These are phyloP conservation scores for Cunninghamia lanceolata DNA, from an alignment of 75 land plant genomes.

Conservation along the genomic window DNA sequence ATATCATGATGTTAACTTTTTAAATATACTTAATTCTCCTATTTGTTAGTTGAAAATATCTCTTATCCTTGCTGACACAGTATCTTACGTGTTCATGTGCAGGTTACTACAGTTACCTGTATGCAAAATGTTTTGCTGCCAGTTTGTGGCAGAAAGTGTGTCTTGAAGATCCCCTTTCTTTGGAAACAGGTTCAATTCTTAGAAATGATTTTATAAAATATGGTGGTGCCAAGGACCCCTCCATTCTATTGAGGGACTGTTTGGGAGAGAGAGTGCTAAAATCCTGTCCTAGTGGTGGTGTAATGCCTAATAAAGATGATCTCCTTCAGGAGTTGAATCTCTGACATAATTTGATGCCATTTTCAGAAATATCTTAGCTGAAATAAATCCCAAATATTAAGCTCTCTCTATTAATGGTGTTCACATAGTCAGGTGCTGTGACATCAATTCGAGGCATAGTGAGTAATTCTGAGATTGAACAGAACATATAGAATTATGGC, in stretches of 20 bases:
- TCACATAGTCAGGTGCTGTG: background rate
- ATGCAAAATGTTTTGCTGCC: conserved; percentile 91
- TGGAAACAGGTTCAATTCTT: conserved; percentile 58
- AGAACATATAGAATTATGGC: background rate
- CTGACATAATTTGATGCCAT: conserved; percentile 12
- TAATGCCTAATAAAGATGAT: conserved; percentile 45
- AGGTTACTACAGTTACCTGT: conserved; percentile 96
- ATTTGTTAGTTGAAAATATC: background rate
- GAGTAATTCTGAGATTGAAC: background rate
- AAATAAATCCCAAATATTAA: background rate
- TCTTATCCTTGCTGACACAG: background rate
- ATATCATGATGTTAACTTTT: too few species aligned
- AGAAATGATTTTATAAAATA: conserved; percentile 66
- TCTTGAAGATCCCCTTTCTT: conserved; percentile 74
- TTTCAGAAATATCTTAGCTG: background rate
- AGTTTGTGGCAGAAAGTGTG: conserved; percentile 81
- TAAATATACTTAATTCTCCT: background rate
- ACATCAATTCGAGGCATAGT: background rate
- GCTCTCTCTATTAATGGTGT: background rate
- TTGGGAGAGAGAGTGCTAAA: conserved; percentile 45
- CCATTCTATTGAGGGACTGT: conserved; percentile 42
- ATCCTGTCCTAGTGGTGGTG: conserved; percentile 43
- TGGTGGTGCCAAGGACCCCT: conserved; percentile 91
- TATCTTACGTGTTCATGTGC: background rate
- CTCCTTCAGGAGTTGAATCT: conserved; percentile 48